Conservation (phyloP, 2,329 filamentous ascomycete genomes). For the Aspergillus fumigatus region DNA sequence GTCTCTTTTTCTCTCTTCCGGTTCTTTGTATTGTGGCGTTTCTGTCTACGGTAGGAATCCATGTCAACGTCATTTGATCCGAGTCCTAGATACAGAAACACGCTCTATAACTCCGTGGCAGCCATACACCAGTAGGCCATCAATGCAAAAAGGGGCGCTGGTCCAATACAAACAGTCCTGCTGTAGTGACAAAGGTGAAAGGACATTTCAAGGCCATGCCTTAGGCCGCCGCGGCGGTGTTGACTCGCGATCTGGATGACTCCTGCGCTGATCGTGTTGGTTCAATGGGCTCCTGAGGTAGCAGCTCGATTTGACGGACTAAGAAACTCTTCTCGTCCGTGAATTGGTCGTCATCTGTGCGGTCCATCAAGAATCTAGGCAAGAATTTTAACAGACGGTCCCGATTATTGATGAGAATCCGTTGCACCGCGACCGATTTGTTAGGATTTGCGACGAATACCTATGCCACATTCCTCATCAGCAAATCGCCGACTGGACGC, state of each 20-base stretch:
- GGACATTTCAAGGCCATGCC: background rate
- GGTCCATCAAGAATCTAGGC: conserved; percentile 85
- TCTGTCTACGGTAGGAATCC: background rate
- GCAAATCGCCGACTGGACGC: conserved; percentile 2
- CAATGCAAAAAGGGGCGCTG: conserved; percentile 14
- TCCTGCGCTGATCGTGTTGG: conserved; percentile 26
- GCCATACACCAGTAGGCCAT: conserved; percentile 21
- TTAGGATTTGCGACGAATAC: conserved; percentile 98
- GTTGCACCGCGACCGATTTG: conserved; percentile 93
- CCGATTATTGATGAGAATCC: conserved; percentile 93
- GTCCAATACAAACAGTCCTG: conserved; percentile 5
- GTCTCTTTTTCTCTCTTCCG: background rate
- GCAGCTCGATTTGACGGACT: conserved; percentile 77
- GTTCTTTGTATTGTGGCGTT: background rate
- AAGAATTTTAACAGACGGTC: conserved; percentile 86
- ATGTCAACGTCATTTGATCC: conserved; percentile 6
- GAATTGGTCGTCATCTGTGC: conserved; percentile 97
- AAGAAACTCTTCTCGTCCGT: conserved; percentile 96
- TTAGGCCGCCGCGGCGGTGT: conserved; percentile 27
- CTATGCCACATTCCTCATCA: conserved; percentile 34
- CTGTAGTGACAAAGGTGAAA: conserved; percentile 2
- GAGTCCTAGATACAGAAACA: conserved; percentile 9
- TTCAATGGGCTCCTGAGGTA: conserved; percentile 41
- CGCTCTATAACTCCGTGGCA: conserved; percentile 15
- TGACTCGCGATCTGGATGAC: conserved; percentile 22